phyloP scores from a whole-genome alignment of 768 basidiomycete genomes.

The Xerocomus spinulosus region DNA sequence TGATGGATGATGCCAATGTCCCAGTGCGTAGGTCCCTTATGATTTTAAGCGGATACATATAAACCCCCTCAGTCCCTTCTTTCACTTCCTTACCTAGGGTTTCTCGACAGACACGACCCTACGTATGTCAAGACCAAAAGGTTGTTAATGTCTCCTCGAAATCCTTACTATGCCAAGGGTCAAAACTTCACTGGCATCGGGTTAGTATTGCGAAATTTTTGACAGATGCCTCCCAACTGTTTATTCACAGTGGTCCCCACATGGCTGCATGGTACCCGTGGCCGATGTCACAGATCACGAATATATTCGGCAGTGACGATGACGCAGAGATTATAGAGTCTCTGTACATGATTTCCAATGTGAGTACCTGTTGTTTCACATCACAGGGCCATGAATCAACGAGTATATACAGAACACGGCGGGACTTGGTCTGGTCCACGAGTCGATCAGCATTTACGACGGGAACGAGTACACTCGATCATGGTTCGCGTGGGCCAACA shows the following conservation, averaged over 20 bases:
- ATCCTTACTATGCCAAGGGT: conserved; percentile 69
- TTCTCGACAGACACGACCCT: conserved; percentile 55
- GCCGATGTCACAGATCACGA: conserved; percentile 79
- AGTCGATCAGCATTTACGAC: conserved; percentile 63
- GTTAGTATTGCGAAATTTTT: conserved; percentile 37
- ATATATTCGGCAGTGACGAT: conserved; percentile 70
- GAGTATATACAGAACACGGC: conserved; percentile 53
- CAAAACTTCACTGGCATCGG: conserved; percentile 63
- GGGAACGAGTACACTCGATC: conserved; percentile 55
- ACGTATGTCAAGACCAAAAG: conserved; percentile 63
- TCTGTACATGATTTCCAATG: conserved; percentile 65
- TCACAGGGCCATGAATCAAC: background rate
- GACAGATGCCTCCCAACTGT: background rate
- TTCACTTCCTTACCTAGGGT: conserved; percentile 75
- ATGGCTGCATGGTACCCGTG: conserved; percentile 70
- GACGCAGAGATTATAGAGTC: conserved; percentile 62
- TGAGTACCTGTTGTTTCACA: conserved; percentile 31
- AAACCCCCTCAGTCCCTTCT: conserved; percentile 53
- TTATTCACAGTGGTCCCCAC: conserved; percentile 59
- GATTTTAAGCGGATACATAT: background rate
- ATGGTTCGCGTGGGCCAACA: conserved; percentile 84
- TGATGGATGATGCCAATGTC: conserved; percentile 86
- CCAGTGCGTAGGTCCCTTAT: conserved; percentile 44
- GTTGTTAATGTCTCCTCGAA: conserved; percentile 53
- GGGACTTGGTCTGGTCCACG: conserved; percentile 74